These are phyloP conservation scores for Rheum nobile DNA, from an alignment of 148 eudicot species.

Conservation along the genomic window DNA sequence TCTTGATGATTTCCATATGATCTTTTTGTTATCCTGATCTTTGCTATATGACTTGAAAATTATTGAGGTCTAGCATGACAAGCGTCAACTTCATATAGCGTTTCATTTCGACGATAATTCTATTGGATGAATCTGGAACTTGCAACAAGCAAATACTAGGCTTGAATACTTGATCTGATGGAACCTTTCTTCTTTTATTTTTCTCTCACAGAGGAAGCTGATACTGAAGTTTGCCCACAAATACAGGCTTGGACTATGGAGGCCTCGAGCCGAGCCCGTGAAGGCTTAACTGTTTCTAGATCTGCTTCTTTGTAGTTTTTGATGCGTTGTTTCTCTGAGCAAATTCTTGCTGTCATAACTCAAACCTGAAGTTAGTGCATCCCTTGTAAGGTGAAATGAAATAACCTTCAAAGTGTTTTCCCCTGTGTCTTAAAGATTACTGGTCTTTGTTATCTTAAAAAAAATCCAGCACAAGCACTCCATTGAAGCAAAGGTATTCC, in stretches of 20 bases:
- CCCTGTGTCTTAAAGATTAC: background rate
- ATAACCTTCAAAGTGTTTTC: background rate
- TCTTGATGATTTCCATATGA: background rate
- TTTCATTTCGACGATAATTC: background rate
- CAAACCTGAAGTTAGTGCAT: too few species aligned
- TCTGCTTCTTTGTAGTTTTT: background rate
- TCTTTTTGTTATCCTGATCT: background rate
- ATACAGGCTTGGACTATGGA: conserved; percentile 67
- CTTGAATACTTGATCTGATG: too few species aligned
- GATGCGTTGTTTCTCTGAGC: background rate
- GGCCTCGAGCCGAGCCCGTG: conserved; percentile 48
- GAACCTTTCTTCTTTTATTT: too few species aligned
- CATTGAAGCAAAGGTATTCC: too few species aligned
- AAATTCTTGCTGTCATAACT: background rate
- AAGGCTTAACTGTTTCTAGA: conserved; percentile 19
- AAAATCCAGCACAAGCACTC: background rate
- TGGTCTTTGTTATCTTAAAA: too few species aligned
- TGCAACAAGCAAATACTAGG: too few species aligned
- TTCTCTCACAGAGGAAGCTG: conserved; percentile 33
- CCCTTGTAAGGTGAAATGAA: background rate
- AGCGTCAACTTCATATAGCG: background rate
- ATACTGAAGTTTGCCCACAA: conserved; percentile 56
- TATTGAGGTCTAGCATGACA: background rate
- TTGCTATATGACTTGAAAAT: too few species aligned
- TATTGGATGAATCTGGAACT: too few species aligned